Evolutionary conservation across 148 eudicot species (phyloP).

Genomic region (Amaranthus hypochondriacus): DNA sequence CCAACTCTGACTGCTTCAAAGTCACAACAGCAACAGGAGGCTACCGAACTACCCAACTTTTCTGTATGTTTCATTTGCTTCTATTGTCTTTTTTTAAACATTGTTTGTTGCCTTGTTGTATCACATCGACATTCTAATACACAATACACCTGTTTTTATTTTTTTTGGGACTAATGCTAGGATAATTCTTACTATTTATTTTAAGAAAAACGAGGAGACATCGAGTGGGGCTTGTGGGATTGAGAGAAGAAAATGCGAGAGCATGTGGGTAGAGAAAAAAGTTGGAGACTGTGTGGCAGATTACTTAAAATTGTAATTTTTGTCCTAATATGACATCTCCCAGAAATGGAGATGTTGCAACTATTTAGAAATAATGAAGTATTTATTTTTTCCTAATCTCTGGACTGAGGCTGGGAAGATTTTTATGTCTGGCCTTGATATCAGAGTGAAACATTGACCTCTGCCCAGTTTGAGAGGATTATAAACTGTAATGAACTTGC

Average conservation of each 20-base stretch:
- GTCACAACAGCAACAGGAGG: conserved; percentile 52
- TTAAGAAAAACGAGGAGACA: background rate
- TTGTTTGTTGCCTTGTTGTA: background rate
- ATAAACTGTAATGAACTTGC: background rate
- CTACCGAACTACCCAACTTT: conserved; percentile 54
- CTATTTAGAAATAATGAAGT: too few relatives aligned
- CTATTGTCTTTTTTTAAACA: background rate
- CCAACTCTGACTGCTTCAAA: conserved; percentile 46
- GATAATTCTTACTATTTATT: background rate
- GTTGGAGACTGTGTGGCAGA: too few relatives aligned
- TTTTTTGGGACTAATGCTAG: background rate
- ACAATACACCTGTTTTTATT: background rate
- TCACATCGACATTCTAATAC: background rate
- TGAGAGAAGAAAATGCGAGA: too few relatives aligned
- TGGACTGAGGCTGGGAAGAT: background rate
- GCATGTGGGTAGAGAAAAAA: too few relatives aligned
- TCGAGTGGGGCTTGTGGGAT: background rate
- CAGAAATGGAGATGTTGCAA: too few relatives aligned
- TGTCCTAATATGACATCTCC: too few relatives aligned
- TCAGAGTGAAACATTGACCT: background rate
- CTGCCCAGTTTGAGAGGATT: background rate
- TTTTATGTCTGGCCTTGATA: background rate
- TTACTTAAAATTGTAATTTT: too few relatives aligned
- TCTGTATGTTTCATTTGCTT: conserved; percentile 42
- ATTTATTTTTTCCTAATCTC: too few relatives aligned